Base-by-base conservation (phyloP, 306 rosid genomes). In the Vigna mungo region DNA sequence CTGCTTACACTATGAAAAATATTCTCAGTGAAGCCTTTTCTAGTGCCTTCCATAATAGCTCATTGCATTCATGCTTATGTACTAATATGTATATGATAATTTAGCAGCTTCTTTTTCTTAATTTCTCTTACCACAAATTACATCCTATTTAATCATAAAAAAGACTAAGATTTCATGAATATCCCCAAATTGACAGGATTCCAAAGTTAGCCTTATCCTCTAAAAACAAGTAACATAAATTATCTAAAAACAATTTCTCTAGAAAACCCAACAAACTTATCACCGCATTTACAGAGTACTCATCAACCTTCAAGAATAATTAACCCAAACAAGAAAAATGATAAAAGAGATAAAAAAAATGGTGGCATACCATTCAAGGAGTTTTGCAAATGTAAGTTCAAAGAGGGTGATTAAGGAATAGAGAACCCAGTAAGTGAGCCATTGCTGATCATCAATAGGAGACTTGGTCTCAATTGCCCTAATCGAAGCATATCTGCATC, bases 391-490 rank as follows among this genome's bases (percentile, higher is more conserved):
- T 59, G 99, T 96, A 71, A 96, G 97, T 84, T 96, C 99, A 77
- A 91, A 74, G 59, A 96, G 94, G 5, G 99, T 96, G 71, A 96
- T 91, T 91, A 96, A 52, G 46, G 99, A 96, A 78, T 96, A 88
- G 6, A 96, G 96, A 78, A 96, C 90, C 99, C 99, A 96, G 71
- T 96, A 96, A 44, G 97, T 96, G 47, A 93, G 94, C 99, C 99
- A 96, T 62, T 96, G 99, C 74, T 89, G 99, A 85, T 96, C 99
- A 69, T 96, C 99, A 17, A 88, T 39, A 34, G 88, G 84, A 63
- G 97, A 89, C 81, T 93, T 91, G 68, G 90, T 91, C 78, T 96
- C 99, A 79, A 93, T 96, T 70, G 98, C 99, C 79, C 94, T 85
- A 58, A 96, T 69, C 7, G 99, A 96, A 16, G 99, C 97, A 73